These are phyloP conservation scores for Kuraishia cidri DNA, from an alignment of 805 yeast genomes.

Conservation along the genomic window DNA sequence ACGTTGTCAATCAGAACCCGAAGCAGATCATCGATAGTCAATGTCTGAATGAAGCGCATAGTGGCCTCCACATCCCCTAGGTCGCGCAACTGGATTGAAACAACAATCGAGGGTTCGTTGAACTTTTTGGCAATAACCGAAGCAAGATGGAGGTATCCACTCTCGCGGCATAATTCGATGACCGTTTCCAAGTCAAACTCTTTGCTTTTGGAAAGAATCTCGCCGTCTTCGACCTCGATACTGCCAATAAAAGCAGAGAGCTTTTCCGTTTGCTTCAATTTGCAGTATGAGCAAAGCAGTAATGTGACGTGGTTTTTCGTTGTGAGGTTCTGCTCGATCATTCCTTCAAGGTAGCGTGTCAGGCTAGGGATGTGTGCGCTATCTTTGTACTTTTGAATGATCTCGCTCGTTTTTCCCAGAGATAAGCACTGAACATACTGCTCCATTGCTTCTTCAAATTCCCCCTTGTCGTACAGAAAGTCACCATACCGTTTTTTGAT, in stretches of 20 bases:
- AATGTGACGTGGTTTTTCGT: conserved; percentile 78
- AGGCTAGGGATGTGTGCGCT: conserved; percentile 62
- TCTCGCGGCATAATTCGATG: conserved; percentile 62
- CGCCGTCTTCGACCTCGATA: conserved; percentile 22
- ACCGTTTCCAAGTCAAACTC: conserved; percentile 64
- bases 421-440: conserved; percentile 48
- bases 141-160: conserved; percentile 59
- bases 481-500: conserved; percentile 59
- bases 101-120: conserved; percentile 67
- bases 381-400: conserved; percentile 72
- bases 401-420: conserved; percentile 58
- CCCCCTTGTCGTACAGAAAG: conserved; percentile 55
- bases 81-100: conserved; percentile 65
- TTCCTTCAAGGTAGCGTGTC: conserved; percentile 51
- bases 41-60: conserved; percentile 54
- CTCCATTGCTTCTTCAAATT: conserved; percentile 60
- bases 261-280: conserved; percentile 52
- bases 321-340: conserved; percentile 47
- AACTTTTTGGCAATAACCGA: conserved; percentile 60
- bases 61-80: conserved; percentile 52
- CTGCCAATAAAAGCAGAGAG: conserved; percentile 45
- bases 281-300: conserved; percentile 71
- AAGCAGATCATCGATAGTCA: conserved; percentile 70
- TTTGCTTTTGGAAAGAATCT: conserved; percentile 21
- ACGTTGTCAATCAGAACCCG: conserved; percentile 49